Conservation (phyloP, 139 green algal species). For the Dunaliella sp. region DNA sequence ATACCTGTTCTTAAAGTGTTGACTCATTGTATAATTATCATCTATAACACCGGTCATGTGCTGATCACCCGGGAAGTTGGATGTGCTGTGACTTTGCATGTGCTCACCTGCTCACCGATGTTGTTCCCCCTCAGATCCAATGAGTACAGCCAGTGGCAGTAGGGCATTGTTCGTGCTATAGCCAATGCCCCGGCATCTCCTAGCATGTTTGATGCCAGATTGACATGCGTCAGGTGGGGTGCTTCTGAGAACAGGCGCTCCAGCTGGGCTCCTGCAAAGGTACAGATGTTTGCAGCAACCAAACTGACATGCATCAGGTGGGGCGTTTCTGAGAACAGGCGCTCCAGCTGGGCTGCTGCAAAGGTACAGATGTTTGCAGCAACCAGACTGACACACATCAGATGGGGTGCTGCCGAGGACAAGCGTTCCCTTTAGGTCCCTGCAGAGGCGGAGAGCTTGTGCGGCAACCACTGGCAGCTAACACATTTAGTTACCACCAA, state of each 20-base stretch:
- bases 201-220: constrained; percentile 42
- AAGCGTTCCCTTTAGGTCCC: constrained; percentile 45
- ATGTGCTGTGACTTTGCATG: no score
- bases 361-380: no score
- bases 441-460: no score
- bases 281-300: no score
- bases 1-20: neutral
- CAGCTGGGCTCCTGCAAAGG: constrained; percentile 38
- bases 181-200: constrained; percentile 34
- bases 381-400: constrained; percentile 35
- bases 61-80: no score
- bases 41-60: neutral
- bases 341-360: constrained; percentile 44
- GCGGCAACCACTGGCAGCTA: no score
- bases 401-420: constrained; percentile 9
- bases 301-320: constrained; percentile 32
- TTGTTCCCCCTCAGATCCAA: constrained; percentile 49
- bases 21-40: neutral
- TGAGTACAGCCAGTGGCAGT: constrained; percentile 17
- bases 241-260: constrained; percentile 37
- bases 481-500: no score
- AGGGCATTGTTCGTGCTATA: constrained; percentile 37
- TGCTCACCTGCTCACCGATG: constrained; percentile 34
- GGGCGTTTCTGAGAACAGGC: constrained; percentile 28
- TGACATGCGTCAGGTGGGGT: constrained; percentile 24